phyloP scores from a whole-genome alignment of 1,284 basidiomycete species.

The Pterulicium gracile region DNA sequence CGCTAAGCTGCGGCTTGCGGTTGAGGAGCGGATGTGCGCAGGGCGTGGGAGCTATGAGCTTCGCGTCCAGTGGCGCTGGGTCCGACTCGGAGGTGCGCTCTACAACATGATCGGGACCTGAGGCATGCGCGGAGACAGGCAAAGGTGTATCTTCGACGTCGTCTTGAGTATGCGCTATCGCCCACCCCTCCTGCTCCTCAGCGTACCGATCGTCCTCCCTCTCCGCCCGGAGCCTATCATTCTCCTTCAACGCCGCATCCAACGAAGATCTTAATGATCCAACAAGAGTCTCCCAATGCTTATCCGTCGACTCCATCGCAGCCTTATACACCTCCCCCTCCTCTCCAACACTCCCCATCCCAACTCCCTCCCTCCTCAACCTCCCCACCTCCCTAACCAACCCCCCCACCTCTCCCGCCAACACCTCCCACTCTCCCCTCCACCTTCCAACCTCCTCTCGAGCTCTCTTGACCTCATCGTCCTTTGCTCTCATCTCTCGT shows the following conservation, averaged over 20 bases:
- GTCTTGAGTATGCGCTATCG: neutral
- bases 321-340: neutral
- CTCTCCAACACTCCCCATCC: neutral
- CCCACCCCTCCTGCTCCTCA: neutral
- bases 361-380: neutral
- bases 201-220: neutral
- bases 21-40: too few relatives aligned
- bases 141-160: too few relatives aligned
- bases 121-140: too few relatives aligned
- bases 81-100: too few relatives aligned
- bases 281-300: neutral
- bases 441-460: neutral
- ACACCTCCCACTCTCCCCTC: neutral
- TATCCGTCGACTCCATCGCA: neutral
- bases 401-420: too few relatives aligned
- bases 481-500: neutral
- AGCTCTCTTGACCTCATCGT: neutral
- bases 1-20: too few relatives aligned
- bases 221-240: neutral
- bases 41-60: too few relatives aligned
- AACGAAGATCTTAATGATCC: neutral
- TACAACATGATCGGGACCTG: too few relatives aligned
- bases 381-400: too few relatives aligned
- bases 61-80: too few relatives aligned
- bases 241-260: neutral